Conservation (phyloP, 208 protist species). For the Crithidia expoeki region DNA sequence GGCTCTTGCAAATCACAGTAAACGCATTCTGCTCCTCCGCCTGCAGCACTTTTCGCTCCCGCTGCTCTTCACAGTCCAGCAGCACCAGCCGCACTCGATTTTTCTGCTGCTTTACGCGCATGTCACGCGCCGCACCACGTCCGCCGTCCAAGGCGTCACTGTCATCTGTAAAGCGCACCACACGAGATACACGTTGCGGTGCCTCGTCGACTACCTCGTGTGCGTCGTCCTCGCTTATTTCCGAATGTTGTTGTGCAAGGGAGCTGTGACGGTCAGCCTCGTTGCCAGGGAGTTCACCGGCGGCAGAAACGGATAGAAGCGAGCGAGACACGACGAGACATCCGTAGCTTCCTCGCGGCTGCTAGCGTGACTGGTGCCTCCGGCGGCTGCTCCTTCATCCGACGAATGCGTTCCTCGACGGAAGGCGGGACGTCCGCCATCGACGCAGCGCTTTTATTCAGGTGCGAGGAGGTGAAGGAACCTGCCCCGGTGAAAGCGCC, state of each 20-base stretch:
- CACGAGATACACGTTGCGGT: background rate
- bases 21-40: slow-evolving; percentile 22
- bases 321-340: background rate
- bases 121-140: slow-evolving; percentile 13
- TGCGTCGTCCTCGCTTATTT: slow-evolving; percentile 1
- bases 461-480: slow-evolving; percentile 5
- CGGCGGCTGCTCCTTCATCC: slow-evolving; percentile 16
- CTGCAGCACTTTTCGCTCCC: slow-evolving; percentile 3
- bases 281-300: background rate
- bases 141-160: slow-evolving; percentile 23
- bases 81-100: slow-evolving; percentile 19
- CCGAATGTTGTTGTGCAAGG: background rate
- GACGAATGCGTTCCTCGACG: slow-evolving; percentile 1
- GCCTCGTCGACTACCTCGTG: slow-evolving; percentile 3
- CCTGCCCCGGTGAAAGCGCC: background rate
- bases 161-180: slow-evolving; percentile 23
- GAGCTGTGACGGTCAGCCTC: background rate
- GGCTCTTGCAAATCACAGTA: slow-evolving; percentile 7
- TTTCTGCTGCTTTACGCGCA: slow-evolving; percentile 10
- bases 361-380: background rate
- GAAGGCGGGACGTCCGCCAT: slow-evolving; percentile 10
- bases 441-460: background rate
- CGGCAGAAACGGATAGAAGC: background rate
- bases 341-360: background rate
- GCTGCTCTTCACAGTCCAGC: slow-evolving; percentile 32